These are phyloP conservation scores for Pseudogymnoascus sp. DNA, from an alignment of 2,329 filamentous ascomycete genomes.

Conservation along the genomic window DNA sequence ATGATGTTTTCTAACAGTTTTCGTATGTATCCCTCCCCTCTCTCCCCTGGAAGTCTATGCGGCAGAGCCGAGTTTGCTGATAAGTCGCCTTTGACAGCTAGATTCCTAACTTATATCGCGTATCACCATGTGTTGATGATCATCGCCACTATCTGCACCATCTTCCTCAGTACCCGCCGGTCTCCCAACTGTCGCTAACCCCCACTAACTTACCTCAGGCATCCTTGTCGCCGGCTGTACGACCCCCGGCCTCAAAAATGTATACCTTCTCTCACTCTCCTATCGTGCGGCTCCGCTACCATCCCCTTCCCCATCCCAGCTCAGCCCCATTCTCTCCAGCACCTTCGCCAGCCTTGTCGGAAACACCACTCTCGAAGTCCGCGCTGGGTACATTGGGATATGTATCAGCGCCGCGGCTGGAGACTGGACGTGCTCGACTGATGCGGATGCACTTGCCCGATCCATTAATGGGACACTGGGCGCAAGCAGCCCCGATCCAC, in stretches of 20 bases:
- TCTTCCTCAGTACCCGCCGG: conserved; percentile 72
- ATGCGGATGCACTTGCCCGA: conserved; percentile 76
- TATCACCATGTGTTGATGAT: conserved; percentile 94
- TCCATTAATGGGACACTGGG: conserved; percentile 53
- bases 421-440: conserved; percentile 91
- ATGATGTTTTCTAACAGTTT: not conserved
- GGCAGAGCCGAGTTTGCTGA: not conserved
- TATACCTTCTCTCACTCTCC: conserved; percentile 97
- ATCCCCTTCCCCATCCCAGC: conserved; percentile 72
- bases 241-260: conserved; percentile 79
- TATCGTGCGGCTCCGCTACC: conserved; percentile 74
- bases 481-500: conserved; percentile 81
- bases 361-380: conserved; percentile 65
- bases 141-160: conserved; percentile 84
- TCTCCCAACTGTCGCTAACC: not conserved
- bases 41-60: not conserved
- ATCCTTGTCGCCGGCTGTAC: conserved; percentile 80
- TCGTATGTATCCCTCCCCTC: not conserved
- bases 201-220: conserved; percentile 43
- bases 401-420: conserved; percentile 88
- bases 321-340: conserved; percentile 77
- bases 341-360: conserved; percentile 89
- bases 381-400: conserved; percentile 96
- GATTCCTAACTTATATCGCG: conserved; percentile 58
- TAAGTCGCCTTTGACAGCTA: conserved; percentile 31